Percentiles rank a stretch among this genome's conserved stretches.
Evolutionary conservation across 1,139 yeast species (phyloP).

Genomic region (Debaryomyces singareniensis): DNA sequence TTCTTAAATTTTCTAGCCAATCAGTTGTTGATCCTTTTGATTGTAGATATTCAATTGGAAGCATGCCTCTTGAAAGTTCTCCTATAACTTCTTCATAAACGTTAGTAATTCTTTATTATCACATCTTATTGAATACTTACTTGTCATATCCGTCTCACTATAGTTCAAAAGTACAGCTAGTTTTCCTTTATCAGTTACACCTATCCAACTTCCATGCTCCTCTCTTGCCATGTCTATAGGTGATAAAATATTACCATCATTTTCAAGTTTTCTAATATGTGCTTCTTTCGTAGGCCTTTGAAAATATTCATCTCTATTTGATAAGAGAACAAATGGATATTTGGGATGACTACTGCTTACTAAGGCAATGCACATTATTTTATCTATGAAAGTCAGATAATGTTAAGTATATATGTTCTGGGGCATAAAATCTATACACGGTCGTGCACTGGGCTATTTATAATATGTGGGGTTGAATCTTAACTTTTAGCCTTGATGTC

Average conservation of each 20-base stretch:
- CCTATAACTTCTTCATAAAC: conserved; percentile 19
- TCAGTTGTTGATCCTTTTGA: conserved; percentile 24
- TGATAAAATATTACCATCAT: conserved; percentile 39
- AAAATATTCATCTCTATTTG: conserved; percentile 84
- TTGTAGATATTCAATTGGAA: conserved; percentile 55
- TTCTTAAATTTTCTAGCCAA: not conserved
- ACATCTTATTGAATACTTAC: conserved; percentile 13
- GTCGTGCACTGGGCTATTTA: no score
- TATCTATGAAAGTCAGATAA: no score
- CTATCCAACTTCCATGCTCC: conserved; percentile 92
- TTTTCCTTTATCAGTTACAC: conserved; percentile 55
- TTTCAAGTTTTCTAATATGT: conserved; percentile 33
- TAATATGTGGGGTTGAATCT: no score
- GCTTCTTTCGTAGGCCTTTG: conserved; percentile 67
- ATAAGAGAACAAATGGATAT: conserved; percentile 63
- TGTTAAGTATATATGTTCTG: no score
- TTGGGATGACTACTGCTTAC: conserved; percentile 58
- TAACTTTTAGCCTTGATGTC: no score
- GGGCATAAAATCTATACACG: no score
- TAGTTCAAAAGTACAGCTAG: conserved; percentile 74
- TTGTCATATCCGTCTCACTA: conserved; percentile 32
- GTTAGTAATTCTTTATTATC: conserved; percentile 8
- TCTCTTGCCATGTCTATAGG: conserved; percentile 72
- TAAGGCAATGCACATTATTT: conserved; percentile 69
- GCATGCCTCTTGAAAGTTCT: conserved; percentile 62